Base-by-base conservation (phyloP, 805 yeast genomes). In the Kurtzmaniella fragi region DNA sequence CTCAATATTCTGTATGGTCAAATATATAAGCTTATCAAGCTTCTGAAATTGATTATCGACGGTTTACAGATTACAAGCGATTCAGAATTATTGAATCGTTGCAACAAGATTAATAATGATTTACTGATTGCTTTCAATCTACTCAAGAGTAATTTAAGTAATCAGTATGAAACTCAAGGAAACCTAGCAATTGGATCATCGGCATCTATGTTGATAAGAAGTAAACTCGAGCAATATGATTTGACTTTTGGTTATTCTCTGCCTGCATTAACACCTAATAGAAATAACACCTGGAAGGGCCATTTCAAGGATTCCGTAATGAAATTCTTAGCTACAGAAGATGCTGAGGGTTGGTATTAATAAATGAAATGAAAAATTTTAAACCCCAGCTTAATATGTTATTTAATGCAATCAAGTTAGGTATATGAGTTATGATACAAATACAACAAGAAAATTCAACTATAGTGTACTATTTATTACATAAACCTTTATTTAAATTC, bases 261-360 rank as follows among this genome's bases (percentile, higher is more conserved):
- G 32, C 4, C 33, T 17, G 6, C 29, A n/a, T 13, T 13, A n/a
- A 11, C 27, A n/a, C 9, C n/a, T 7, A 5, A 25, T 14, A 32
- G 39, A n/a, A 40, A 46, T 20, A 43, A 39, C 26, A 28, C 38
- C 34, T 58, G 60, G 60, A 49, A 44, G 34, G 38, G 34, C 25
- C 54, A 52, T 12, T 54, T 54, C 27, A 40, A 44, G 23, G 44
- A 44, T 15, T 26, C 34, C 1, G 47, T 64, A 9, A 35, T 57
- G 2, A 60, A 61, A 2, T 58, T 64, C 39, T 47, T 61, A 8
- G 53, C 53, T 14, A 48, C 47, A 13, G 73, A 68, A 42, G 53
- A 48, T 35, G 39, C 49, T 17, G 64, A 66, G 15, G 73, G 72
- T 4, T 68, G 71, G 71, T 46, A 42, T n/a, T 49, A 44, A 31